phyloP scores from a whole-genome alignment of 495 filamentous ascomycete species.

The Trichoderma orchidacearum region DNA sequence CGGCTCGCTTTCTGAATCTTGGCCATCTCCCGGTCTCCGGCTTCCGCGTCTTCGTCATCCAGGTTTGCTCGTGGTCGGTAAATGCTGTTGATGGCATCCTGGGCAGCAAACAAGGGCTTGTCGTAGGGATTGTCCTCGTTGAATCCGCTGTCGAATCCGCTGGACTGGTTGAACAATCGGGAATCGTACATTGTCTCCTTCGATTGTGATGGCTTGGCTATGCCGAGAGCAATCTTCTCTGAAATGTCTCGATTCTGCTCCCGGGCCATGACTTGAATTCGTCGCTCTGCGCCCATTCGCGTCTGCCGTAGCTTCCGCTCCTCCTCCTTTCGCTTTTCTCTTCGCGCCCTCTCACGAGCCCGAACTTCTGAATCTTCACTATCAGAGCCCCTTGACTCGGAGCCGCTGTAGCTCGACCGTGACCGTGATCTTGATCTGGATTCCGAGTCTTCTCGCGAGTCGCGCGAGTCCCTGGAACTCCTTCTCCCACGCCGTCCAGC shows the following conservation, averaged over 20 bases:
- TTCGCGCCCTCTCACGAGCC: conserved; percentile 63
- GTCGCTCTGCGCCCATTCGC: conserved; percentile 86
- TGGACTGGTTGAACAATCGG: conserved; percentile 84
- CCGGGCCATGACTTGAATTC: conserved; percentile 79
- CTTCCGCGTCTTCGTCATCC: conserved; percentile 65
- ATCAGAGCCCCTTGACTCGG: conserved; percentile 45
- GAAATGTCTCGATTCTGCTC: conserved; percentile 96
- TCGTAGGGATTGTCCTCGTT: conserved; percentile 98
- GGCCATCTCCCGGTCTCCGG: conserved; percentile 68
- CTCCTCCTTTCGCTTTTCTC: conserved; percentile 65
- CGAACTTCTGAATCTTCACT: conserved; percentile 54
- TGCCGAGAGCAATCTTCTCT: conserved; percentile 88
- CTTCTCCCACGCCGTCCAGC: conserved; percentile 32
- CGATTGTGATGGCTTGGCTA: conserved; percentile 87
- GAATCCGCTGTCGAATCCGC: conserved; percentile 77
- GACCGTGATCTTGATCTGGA: conserved; percentile 33
- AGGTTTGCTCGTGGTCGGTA: conserved; percentile 70
- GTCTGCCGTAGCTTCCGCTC: conserved; percentile 87
- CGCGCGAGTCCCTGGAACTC: conserved; percentile 16
- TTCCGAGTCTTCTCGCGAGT: conserved; percentile 9
- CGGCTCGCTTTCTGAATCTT: conserved; percentile 70
- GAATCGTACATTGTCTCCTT: conserved; percentile 94
- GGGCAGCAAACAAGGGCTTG: conserved; percentile 91
- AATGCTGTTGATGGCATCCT: conserved; percentile 90
- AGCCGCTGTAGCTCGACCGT: conserved; percentile 33